Evolutionary conservation across 1,139 yeast species (phyloP), one percentile per base, ranked within the genome.

Genomic region (Scheffersomyces lignicola): DNA sequence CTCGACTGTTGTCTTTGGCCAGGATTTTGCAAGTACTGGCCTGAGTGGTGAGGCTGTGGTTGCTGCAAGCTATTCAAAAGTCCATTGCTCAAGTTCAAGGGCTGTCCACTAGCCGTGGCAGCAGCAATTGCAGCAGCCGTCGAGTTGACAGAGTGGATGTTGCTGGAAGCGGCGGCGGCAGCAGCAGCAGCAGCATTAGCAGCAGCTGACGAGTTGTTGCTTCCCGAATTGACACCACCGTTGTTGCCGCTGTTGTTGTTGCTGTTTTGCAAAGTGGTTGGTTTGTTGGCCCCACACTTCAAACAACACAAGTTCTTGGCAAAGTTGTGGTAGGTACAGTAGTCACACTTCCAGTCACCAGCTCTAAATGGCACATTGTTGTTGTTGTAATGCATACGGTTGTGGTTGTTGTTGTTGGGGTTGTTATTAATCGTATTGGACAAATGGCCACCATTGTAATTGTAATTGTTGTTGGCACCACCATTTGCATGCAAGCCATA

Each of bases 301-400:
- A 89, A 69, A 56, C 97, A 89, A 41, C 81, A 80, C 42, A 86
- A 69, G 57, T 90, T 90, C 52, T 90, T 89, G 6, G 97, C 97
- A 71, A 90, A 90, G 57, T 90, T 90, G 60, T 90, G 97, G 56
- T 89, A 90, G 32, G 80, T 74, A 57, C 97, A 90, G 23, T 78
- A 72, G 36, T 84, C 94, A 66, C 97, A 89, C 58, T 88, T 89
- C 97, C 97, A 90, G 60, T 90, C 97, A 31, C 97, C 97, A 2
- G 97, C 97, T 51, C 97, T 76, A 60, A 90, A 90, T 11, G 97
- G 97, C 9, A 89, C 95, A 35, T 42, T 42, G 35, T 43, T 44
- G 32, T 34, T 41, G 44, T 45, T 48, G 24, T 47, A 36, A 24
- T 47, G 44, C 11, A 36, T 26, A 34, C 42, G 40, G 18, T 45